Percentiles rank a stretch among this genome's conserved stretches.
These are phyloP conservation scores for Musa troglodytarum DNA, from an alignment of 176 grass and related monocot genomes.

Conservation along the genomic window DNA sequence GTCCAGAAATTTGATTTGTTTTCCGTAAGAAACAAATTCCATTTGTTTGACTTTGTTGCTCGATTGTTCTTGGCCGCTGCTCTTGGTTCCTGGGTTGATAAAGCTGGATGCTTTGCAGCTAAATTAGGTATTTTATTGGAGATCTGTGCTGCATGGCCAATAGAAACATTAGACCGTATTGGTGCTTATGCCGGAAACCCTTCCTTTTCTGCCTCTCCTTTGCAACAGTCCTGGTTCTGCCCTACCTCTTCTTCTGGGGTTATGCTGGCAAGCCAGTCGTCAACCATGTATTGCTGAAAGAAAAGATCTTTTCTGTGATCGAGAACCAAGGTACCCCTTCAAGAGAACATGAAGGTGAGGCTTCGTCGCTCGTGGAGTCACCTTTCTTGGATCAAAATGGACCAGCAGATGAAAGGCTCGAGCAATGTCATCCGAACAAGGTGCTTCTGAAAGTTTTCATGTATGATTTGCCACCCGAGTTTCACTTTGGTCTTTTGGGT, in stretches of 20 bases:
- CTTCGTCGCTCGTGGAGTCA: no score
- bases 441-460: constrained; percentile 58
- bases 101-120: constrained; percentile 2
- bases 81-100: constrained; percentile 1
- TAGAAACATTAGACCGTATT: constrained; percentile 16
- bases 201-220: constrained; percentile 26
- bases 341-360: background rate
- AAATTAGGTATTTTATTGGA: background rate
- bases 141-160: constrained; percentile 13
- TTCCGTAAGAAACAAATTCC: background rate
- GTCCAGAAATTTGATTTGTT: background rate
- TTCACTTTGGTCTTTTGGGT: constrained; percentile 82
- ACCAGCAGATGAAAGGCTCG: background rate
- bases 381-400: constrained; percentile 1
- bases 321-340: constrained; percentile 7
- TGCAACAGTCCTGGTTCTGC: constrained; percentile 22
- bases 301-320: constrained; percentile 24
- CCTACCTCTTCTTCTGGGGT: constrained; percentile 22
- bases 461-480: constrained; percentile 83
- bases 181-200: constrained; percentile 24
- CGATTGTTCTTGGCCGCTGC: background rate
- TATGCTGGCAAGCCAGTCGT: constrained; percentile 18
- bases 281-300: constrained; percentile 25
- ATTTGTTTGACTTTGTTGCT: background rate
- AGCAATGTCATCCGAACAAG: constrained; percentile 34